A percentile compares a stretch with the other conserved stretches of the same genome.
phyloP scores from a whole-genome alignment of 2,329 filamentous ascomycete genomes.

The Aspergillus fischeri region DNA sequence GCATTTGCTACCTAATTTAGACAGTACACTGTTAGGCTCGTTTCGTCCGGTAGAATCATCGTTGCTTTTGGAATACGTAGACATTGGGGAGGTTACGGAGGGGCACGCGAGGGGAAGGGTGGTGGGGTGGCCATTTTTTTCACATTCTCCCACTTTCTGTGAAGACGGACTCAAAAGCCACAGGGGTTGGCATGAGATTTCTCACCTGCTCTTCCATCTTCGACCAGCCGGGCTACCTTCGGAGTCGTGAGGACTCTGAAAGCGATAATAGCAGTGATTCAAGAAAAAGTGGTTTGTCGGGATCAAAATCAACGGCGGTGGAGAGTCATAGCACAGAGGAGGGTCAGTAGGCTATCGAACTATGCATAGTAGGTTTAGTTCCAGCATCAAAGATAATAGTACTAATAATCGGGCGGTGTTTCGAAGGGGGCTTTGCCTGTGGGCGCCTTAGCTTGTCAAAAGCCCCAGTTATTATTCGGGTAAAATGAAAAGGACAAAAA shows the following conservation, averaged over 20 bases:
- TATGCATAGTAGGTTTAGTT: slow-evolving; percentile 3
- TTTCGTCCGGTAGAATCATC: neutral
- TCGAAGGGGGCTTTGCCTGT: slow-evolving; percentile 1
- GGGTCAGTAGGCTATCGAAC: slow-evolving; percentile 7
- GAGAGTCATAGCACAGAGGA: slow-evolving; percentile 22
- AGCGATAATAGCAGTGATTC: slow-evolving; percentile 18
- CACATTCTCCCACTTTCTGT: slow-evolving; percentile 1
- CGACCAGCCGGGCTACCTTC: slow-evolving; percentile 35
- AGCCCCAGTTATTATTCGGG: slow-evolving; percentile 14
- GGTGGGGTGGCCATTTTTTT: slow-evolving; percentile 13
- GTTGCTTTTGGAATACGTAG: neutral
- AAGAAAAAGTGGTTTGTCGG: slow-evolving; percentile 14
- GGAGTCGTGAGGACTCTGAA: slow-evolving; percentile 21
- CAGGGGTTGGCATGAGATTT: slow-evolving; percentile 5
- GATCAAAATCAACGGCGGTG: slow-evolving; percentile 18
- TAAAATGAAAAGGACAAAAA: slow-evolving; percentile 3
- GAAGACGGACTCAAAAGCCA: neutral
- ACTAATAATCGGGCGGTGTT: neutral
- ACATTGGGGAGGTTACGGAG: slow-evolving; percentile 8
- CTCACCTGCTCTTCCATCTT: slow-evolving; percentile 46
- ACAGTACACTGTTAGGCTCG: slow-evolving; percentile 14
- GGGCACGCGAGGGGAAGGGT: slow-evolving; percentile 16
- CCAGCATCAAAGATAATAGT: neutral
- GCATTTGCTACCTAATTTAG: slow-evolving; percentile 75
- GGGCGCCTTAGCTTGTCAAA: neutral